Conservation (phyloP, 352 stramenopile genomes). For the Plasmopara viticola region DNA sequence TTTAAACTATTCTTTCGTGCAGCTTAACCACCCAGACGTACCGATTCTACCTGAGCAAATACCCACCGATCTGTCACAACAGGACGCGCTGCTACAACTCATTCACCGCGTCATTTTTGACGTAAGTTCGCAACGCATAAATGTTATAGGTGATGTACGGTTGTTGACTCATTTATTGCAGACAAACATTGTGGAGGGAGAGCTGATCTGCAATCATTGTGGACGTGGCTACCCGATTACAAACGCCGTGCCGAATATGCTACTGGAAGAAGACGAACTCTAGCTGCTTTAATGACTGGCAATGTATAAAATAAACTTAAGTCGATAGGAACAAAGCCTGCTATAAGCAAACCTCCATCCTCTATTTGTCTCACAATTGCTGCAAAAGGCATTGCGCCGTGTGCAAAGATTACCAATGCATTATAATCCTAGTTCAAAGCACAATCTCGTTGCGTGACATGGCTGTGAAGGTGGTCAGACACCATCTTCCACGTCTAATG, state of each 20-base stretch:
- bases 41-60: slow-evolving; percentile 62
- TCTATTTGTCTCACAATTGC: too few species aligned
- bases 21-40: slow-evolving; percentile 79
- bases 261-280: slow-evolving; percentile 82
- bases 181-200: slow-evolving; percentile 82
- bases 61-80: slow-evolving; percentile 44
- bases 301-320: slow-evolving; percentile 17
- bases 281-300: slow-evolving; percentile 27
- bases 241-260: slow-evolving; percentile 81
- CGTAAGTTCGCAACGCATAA: slow-evolving; percentile 30
- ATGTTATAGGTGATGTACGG: not conserved
- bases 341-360: too few species aligned
- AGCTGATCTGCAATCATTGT: slow-evolving; percentile 83
- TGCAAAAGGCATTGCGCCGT: too few species aligned
- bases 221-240: slow-evolving; percentile 68
- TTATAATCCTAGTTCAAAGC: too few species aligned
- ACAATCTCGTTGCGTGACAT: too few species aligned
- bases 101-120: slow-evolving; percentile 81
- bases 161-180: slow-evolving; percentile 13
- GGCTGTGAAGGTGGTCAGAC: too few species aligned
- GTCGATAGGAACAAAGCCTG: not conserved
- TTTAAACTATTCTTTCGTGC: not conserved
- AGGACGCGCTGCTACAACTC: slow-evolving; percentile 63
- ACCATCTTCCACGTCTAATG: too few species aligned
- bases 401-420: too few species aligned